Evolutionary conservation across 352 stramenopile species (phyloP), one percentile per base, ranked within the genome.

Genomic region (Pythium sukuiense): DNA sequence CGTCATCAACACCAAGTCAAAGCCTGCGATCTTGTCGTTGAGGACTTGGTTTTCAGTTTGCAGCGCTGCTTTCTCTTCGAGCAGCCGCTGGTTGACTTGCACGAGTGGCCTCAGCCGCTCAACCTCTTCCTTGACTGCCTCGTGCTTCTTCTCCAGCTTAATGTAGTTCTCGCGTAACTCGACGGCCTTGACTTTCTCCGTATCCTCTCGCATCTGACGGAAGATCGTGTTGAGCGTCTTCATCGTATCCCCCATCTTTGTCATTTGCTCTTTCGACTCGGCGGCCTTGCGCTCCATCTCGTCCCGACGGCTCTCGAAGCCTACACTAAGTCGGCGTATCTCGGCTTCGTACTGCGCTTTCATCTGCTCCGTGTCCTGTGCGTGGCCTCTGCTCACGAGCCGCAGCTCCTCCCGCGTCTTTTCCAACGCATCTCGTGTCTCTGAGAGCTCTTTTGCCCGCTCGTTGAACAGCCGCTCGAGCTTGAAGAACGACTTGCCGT

Each of bases 171-270:
- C 88, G 12, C 84, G 81, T 9, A 97, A 74, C 48, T 98, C 93
- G 2, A 95, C 76, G 2, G 89, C 91, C 29, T 93, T 94, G 26
- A 97, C 80, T 29, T 92, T 92, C 37, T 97, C 89, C 0, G 79
- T 93, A 54, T 98, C 90, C 46, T 93, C 80, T 13, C 96, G 92
- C 89, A 98, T 98, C 41, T 97, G 90, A 2, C 86, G 74, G 58
- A 98, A 98, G 30, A 98, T 96, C 2, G 83, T 95, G 70, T 97
- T 97, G 0, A 98, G 77, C 16, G 91, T 94, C 55, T 93, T 94
- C 73, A 98, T 93, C 2, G 91, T 97, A 55, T 98, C 92, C 8
- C 81, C 79, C 90, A 98, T 97, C 55, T 95, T 94, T 26, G 79
- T 76, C 67, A 92, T 81, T 62, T 97, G 82, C 2, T 95, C 81